These are phyloP conservation scores for Metarhizium rileyi DNA, from an alignment of 2,329 filamentous ascomycete genomes.

Conservation along the genomic window DNA sequence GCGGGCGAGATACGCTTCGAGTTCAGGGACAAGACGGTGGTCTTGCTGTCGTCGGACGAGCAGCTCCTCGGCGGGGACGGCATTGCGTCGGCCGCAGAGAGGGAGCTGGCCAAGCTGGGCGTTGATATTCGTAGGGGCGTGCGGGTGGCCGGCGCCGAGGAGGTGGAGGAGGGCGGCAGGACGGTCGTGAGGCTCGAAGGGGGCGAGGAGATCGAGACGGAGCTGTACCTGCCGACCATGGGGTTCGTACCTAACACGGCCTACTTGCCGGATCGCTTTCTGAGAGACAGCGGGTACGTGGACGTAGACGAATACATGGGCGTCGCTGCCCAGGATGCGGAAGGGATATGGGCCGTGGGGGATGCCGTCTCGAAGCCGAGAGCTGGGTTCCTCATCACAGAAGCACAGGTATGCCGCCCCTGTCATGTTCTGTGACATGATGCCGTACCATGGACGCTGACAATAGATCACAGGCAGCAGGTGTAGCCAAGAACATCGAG, in stretches of 20 bases:
- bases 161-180: constrained; percentile 24
- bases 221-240: constrained; percentile 47
- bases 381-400: constrained; percentile 50
- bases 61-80: constrained; percentile 35
- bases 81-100: constrained; percentile 29
- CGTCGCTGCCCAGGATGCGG: constrained; percentile 29
- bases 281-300: constrained; percentile 35
- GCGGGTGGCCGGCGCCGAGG: constrained; percentile 27
- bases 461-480: constrained; percentile 33
- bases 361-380: constrained; percentile 42
- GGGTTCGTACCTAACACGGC: constrained; percentile 46
- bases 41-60: constrained; percentile 34
- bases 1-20: constrained; percentile 44
- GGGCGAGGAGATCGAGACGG: constrained; percentile 39
- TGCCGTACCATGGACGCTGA: not conserved
- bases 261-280: constrained; percentile 35
- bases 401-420: constrained; percentile 27
- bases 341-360: constrained; percentile 40
- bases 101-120: constrained; percentile 42
- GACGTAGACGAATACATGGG: constrained; percentile 41
- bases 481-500: constrained; percentile 45
- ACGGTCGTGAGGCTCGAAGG: constrained; percentile 37
- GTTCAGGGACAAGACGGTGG: constrained; percentile 39
- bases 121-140: constrained; percentile 37
- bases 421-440: too few species aligned